Conservation (phyloP, 768 basidiomycete species). For the Tricholoma matsutake region DNA sequence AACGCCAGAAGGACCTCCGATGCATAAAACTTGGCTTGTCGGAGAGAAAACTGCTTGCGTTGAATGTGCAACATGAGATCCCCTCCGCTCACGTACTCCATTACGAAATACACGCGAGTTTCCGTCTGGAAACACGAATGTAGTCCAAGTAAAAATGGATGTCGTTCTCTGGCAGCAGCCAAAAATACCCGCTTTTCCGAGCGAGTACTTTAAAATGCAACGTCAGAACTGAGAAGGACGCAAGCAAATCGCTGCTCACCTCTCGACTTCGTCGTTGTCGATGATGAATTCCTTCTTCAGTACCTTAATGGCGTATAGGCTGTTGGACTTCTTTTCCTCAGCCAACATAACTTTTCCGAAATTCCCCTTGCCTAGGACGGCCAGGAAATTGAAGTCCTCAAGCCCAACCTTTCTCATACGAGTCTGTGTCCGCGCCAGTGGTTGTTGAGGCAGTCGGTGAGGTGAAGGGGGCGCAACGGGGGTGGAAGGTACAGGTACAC, state of each 20-base stretch:
- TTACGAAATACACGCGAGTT: slow-evolving; percentile 98
- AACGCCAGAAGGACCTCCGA: slow-evolving; percentile 93
- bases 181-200: slow-evolving; percentile 99
- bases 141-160: slow-evolving; percentile 94
- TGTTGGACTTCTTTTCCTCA: slow-evolving; percentile 91
- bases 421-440: slow-evolving; percentile 39
- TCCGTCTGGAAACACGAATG: slow-evolving; percentile 99
- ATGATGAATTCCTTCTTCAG: slow-evolving; percentile 99
- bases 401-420: slow-evolving; percentile 87
- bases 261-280: slow-evolving; percentile 99
- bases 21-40: slow-evolving; percentile 99
- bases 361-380: slow-evolving; percentile 98
- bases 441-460: slow-evolving; percentile 30
- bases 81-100: slow-evolving; percentile 99
- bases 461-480: slow-evolving; percentile 12
- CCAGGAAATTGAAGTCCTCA: slow-evolving; percentile 98
- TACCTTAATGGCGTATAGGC: slow-evolving; percentile 98
- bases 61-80: slow-evolving; percentile 99
- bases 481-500: slow-evolving; percentile 20
- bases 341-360: slow-evolving; percentile 99
- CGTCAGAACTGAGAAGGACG: slow-evolving; percentile 11
- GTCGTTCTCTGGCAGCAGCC: slow-evolving; percentile 93
- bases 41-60: slow-evolving; percentile 96
- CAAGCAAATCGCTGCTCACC: slow-evolving; percentile 42
- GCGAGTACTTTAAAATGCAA: slow-evolving; percentile 65